phyloP scores from a whole-genome alignment of 345 rosid species.

The Populus nigra region DNA sequence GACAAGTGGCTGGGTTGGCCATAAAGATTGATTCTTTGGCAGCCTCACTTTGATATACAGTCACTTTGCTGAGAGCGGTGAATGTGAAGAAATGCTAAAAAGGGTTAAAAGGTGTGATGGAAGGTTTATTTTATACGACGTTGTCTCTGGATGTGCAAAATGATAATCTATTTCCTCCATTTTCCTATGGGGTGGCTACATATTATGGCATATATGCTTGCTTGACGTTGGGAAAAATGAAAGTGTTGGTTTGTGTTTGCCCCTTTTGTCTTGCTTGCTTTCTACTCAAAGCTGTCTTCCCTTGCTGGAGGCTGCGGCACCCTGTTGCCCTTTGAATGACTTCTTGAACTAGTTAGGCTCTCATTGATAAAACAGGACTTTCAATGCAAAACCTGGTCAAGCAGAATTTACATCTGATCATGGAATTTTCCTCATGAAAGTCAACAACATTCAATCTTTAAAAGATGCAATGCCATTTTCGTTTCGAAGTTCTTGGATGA shows the following conservation, averaged over 20 bases:
- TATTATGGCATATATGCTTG: slow-evolving; percentile 71
- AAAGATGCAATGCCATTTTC: neutral
- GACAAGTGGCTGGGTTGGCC: slow-evolving; percentile 25
- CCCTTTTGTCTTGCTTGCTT: slow-evolving; percentile 66
- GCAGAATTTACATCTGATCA: neutral
- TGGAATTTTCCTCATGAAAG: neutral
- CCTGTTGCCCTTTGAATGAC: neutral
- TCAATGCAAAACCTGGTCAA: neutral
- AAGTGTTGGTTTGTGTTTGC: slow-evolving; percentile 25
- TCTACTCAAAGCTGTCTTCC: slow-evolving; percentile 58
- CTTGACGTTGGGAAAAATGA: slow-evolving; percentile 45
- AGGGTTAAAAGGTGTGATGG: slow-evolving; percentile 12
- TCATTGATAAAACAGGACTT: neutral
- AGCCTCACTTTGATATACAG: slow-evolving; percentile 35
- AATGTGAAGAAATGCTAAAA: slow-evolving; percentile 31
- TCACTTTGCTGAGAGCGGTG: slow-evolving; percentile 43
- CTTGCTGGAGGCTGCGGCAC: neutral
- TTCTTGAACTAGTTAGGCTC: neutral
- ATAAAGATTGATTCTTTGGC: slow-evolving; percentile 52
- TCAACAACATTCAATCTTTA: no score
- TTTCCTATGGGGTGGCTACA: neutral
- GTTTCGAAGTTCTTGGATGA: neutral
- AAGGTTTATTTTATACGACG: slow-evolving; percentile 12
- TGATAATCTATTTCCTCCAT: neutral
- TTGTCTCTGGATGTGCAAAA: neutral